Evolutionary conservation across 805 yeast species (phyloP).

Genomic region (Teunomyces pallodes): DNA sequence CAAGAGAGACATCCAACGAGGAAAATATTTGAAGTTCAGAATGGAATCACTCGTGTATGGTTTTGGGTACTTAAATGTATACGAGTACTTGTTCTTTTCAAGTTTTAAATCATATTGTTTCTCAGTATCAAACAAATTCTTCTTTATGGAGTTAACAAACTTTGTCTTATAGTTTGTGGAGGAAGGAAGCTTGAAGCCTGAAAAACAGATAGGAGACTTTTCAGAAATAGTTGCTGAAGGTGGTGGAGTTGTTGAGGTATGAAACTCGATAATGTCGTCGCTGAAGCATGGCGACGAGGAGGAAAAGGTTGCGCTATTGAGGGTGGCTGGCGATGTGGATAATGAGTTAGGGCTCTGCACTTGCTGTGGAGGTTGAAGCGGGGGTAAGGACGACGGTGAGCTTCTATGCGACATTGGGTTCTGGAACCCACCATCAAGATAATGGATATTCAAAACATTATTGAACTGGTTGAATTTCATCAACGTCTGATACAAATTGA

Average conservation of each 20-base stretch:
- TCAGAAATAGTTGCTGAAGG: not conserved
- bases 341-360: slow-evolving; percentile 4
- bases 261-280: slow-evolving; percentile 8
- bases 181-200: slow-evolving; percentile 44
- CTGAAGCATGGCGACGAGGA: slow-evolving; percentile 8
- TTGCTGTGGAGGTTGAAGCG: slow-evolving; percentile 1
- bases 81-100: slow-evolving; percentile 3
- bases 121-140: slow-evolving; percentile 15
- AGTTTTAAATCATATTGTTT: not conserved
- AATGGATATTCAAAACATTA: slow-evolving; percentile 18
- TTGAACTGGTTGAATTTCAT: slow-evolving; percentile 24
- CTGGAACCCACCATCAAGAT: slow-evolving; percentile 29
- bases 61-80: slow-evolving; percentile 9
- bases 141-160: slow-evolving; percentile 36
- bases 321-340: slow-evolving; percentile 4
- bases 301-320: slow-evolving; percentile 4
- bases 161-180: slow-evolving; percentile 35
- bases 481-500: slow-evolving; percentile 34
- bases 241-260: slow-evolving; percentile 6
- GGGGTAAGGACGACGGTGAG: not conserved
- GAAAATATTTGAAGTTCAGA: slow-evolving; percentile 15
- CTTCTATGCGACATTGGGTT: not conserved
- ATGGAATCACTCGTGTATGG: not conserved
- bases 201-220: slow-evolving; percentile 15
- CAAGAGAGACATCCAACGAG: slow-evolving; percentile 33